Evolutionary conservation across 441 rosid genomes (phyloP).

Genomic region (Oxalis stricta): DNA sequence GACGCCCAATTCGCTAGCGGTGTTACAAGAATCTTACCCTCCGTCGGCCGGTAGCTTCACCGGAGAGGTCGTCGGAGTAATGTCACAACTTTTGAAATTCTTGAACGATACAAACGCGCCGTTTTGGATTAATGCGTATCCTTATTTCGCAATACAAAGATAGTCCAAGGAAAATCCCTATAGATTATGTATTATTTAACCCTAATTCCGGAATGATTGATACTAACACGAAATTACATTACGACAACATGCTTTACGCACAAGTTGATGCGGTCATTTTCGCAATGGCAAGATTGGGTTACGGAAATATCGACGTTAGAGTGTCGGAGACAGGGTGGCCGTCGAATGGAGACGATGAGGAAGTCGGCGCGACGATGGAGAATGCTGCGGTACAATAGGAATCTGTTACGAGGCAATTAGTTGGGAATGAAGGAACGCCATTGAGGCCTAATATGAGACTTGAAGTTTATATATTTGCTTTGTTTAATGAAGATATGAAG

Average conservation of each 20-base stretch:
- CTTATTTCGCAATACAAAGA: constrained; percentile 66
- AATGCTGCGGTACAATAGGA: constrained; percentile 53
- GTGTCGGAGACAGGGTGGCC: constrained; percentile 78
- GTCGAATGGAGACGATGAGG: constrained; percentile 46
- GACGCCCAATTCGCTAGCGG: constrained; percentile 40
- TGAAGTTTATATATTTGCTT: constrained; percentile 52
- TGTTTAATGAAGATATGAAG: constrained; percentile 61
- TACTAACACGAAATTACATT: constrained; percentile 37
- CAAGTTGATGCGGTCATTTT: constrained; percentile 46
- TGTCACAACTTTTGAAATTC: constrained; percentile 35
- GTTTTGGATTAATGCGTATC: constrained; percentile 65
- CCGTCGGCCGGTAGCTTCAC: constrained; percentile 60
- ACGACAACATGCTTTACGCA: constrained; percentile 73
- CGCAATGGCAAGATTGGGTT: constrained; percentile 48
- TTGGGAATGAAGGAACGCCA: constrained; percentile 55
- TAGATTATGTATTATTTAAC: constrained; percentile 52
- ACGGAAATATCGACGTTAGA: constrained; percentile 33
- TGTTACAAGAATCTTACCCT: constrained; percentile 44
- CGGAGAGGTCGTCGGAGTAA: constrained; percentile 22
- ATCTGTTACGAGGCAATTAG: constrained; percentile 43
- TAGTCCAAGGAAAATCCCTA: constrained; percentile 27
- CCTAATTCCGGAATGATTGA: constrained; percentile 54
- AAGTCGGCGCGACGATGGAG: constrained; percentile 33
- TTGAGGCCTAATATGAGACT: constrained; percentile 34
- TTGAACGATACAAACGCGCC: constrained; percentile 28